phyloP scores from a whole-genome alignment of 1,284 basidiomycete species.

The Psilocybe mexicana region DNA sequence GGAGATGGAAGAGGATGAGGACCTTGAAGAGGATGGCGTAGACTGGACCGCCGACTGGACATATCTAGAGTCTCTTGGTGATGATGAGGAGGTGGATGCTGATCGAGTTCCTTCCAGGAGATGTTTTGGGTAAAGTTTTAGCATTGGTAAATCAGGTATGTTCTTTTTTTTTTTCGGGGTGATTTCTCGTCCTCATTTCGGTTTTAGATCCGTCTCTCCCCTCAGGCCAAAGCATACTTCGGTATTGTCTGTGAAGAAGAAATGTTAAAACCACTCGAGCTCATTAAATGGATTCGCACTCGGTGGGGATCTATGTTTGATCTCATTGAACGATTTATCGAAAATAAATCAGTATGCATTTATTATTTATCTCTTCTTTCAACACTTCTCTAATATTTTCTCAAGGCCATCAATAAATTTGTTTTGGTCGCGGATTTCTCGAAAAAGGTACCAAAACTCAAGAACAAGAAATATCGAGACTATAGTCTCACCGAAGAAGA shows the following conservation, averaged over 20 bases:
- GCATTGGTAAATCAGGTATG: constrained; percentile 27
- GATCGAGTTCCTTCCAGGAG: constrained; percentile 19
- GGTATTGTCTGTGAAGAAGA: constrained; percentile 17
- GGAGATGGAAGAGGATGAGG: neutral
- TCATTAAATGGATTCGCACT: constrained; percentile 25
- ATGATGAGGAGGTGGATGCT: constrained; percentile 11
- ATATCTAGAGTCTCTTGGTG: neutral
- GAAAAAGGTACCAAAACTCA: constrained; percentile 24
- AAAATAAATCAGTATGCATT: constrained; percentile 17
- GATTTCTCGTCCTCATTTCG: constrained; percentile 1
- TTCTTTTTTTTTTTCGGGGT: neutral
- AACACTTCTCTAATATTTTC: neutral
- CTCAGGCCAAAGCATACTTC: constrained; percentile 27
- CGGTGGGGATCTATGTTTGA: constrained; percentile 27
- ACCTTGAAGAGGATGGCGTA: neutral
- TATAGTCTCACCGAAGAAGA: constrained; percentile 18
- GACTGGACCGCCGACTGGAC: constrained; percentile 6
- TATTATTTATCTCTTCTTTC: constrained; percentile 1
- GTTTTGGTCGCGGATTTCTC: constrained; percentile 23
- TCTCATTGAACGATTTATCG: constrained; percentile 18
- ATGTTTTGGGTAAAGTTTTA: constrained; percentile 25
- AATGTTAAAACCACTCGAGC: constrained; percentile 17
- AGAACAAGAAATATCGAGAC: constrained; percentile 25
- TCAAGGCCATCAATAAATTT: constrained; percentile 27
- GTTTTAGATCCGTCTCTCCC: constrained; percentile 23